Evolutionary conservation across 805 yeast genomes (phyloP), one percentile per base, ranked within the genome.

Genomic region (Zygosaccharomyces bailii): DNA sequence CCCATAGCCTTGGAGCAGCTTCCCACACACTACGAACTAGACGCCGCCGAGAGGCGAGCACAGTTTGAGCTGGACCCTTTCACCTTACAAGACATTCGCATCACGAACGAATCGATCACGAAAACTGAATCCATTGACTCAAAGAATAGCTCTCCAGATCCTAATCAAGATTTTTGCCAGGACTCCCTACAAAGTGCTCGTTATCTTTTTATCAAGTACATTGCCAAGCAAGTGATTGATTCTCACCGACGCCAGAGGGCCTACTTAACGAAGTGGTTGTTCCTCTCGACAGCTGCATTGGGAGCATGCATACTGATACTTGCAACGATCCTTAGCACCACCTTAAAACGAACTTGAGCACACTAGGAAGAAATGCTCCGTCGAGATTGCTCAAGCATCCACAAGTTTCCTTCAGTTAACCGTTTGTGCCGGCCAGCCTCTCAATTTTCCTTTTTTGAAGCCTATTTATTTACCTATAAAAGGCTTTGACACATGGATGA

Each of bases 21-120:
- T 21, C 68, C 67, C 11, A 61, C 65, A 29, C 39, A 47, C 23
- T 58, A 50, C 43, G 63, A 61, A 44, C 47, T 51, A 24, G 49
- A 54, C 21, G 10, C 33, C 19, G 14, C 25, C 7, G 18, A 25
- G 8, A 37, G 49, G 27, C 46, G 51, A 5, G 34, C 45, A n/a
- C 34, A 38, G 16, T 11, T 47, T n/a, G 17, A 29, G 11, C 23
- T 47, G 3, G 40, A 31, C 33, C 20, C 34, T 8, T 34, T 21
- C 2, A 44, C 48, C 2, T 8, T 39, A 10, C 39, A 39, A 8
- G 50, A 46, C n/a, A 43, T 49, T 9, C 29, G 38, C 13, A 33
- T 30, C n/a, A 39, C 44, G 24, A 46, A 46, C 37, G 42, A 46
- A 5, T 17, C 33, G 8, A 27, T 27, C 27, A 29, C 20, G 5